These are phyloP conservation scores for Oxytropis ochrocephala DNA, from an alignment of 306 rosid genomes.

Conservation along the genomic window DNA sequence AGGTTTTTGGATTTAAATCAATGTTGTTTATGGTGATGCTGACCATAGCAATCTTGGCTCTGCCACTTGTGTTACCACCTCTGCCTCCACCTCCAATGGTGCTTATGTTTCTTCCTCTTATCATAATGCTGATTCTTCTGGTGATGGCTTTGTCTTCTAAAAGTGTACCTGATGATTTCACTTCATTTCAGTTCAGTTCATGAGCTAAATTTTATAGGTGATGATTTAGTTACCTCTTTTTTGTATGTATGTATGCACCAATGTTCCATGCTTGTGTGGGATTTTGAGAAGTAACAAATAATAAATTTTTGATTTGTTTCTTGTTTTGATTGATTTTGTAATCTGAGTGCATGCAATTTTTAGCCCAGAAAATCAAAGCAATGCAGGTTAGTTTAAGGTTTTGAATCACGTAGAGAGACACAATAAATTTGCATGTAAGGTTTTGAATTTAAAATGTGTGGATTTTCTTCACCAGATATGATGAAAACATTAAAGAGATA, in stretches of 20 bases:
- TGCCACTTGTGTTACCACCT: slow-evolving; percentile 36
- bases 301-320: neutral
- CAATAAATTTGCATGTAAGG: neutral
- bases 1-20: slow-evolving; percentile 15
- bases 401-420: neutral
- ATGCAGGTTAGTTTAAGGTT: neutral
- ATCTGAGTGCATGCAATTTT: neutral
- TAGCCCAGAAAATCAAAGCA: slow-evolving; percentile 13
- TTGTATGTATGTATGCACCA: neutral
- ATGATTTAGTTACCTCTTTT: neutral
- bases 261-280: slow-evolving; percentile 3
- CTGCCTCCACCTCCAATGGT: slow-evolving; percentile 35
- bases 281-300: neutral
- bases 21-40: slow-evolving; percentile 10
- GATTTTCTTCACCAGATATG: neutral
- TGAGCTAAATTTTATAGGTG: neutral
- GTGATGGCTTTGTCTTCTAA: slow-evolving; percentile 17
- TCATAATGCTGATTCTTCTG: slow-evolving; percentile 28
- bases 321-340: neutral
- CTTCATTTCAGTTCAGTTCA: neutral
- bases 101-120: slow-evolving; percentile 23
- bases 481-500: neutral
- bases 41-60: slow-evolving; percentile 12
- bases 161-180: neutral
- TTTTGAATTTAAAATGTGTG: neutral